Percentiles rank a stretch among this genome's conserved stretches.
phyloP scores from a whole-genome alignment of 2,329 filamentous ascomycete genomes.

The Cladosporium sp. region DNA sequence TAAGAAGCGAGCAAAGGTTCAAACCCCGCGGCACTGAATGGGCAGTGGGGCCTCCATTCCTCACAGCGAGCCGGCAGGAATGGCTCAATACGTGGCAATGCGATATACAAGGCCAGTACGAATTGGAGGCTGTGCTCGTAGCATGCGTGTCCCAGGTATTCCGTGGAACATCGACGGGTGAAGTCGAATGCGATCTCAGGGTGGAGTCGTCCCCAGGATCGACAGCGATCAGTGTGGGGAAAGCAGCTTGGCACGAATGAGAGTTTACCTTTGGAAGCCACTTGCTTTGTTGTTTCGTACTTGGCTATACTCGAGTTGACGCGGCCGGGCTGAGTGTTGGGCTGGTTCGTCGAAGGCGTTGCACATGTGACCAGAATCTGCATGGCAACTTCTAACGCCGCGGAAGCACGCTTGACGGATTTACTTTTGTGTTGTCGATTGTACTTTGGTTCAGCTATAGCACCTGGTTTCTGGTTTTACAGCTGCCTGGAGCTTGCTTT shows the following conservation, averaged over 20 bases:
- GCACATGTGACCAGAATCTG: neutral
- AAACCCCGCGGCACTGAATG: neutral
- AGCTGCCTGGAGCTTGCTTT: neutral
- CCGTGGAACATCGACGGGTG: neutral
- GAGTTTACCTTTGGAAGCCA: neutral
- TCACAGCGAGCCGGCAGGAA: neutral
- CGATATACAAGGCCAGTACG: neutral
- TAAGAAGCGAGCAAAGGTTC: neutral
- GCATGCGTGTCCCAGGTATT: neutral
- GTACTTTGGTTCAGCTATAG: neutral
- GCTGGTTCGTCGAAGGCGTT: neutral
- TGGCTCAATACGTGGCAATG: neutral
- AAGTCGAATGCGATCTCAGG: neutral
- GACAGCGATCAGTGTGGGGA: neutral
- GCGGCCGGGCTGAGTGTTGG: constrained; percentile 3
- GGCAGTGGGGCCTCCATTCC: neutral
- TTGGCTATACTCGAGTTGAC: constrained; percentile 6
- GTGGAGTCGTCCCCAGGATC: constrained; percentile 1
- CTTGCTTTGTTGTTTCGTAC: constrained; percentile 1
- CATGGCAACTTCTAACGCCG: neutral
- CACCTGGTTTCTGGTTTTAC: neutral
- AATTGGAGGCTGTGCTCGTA: neutral
- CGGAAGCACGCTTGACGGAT: neutral
- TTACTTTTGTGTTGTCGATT: neutral
- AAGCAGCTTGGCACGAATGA: constrained; percentile 1